Base-by-base conservation (phyloP, 108 stramenopile genomes). In the Pseudonitzschia delicatissima region DNA sequence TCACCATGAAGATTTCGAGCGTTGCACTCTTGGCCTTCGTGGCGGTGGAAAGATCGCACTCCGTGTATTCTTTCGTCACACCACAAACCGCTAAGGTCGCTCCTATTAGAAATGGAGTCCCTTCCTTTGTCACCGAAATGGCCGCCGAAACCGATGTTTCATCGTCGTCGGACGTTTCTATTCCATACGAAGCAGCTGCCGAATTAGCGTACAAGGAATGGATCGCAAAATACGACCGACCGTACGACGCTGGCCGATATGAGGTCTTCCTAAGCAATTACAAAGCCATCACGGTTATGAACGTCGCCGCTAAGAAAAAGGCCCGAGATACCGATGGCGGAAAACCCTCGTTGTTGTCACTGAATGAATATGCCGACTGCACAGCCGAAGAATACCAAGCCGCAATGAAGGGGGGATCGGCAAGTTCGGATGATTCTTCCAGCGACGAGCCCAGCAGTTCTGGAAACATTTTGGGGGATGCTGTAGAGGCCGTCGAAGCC, bases 171-270 rank as follows among this genome's bases (percentile, higher is more conserved):
- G 91, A 92, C 69, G 72, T 92, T 27, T 77, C 77, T 21, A 66
- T 94, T 36, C 76, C 71, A 15, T 94, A 90, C 76, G 92, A 94
- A 68, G 80, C 89, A 17, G 86, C 92, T 18, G 89, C 92, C 45
- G 84, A 82, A 44, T 79, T 91, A 27, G 92, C 92, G 20, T 94
- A 91, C 76, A 72, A 78, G 8, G 81, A 78, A 51, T 94, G 93
- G 93, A 72, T 82, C 57, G 44, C 59, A 34, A 72, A 81, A 45
- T 90, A 69, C 62, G 63, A 62, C 8, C 87, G 90, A 70, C 74
- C 64, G 3, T 72, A 74, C 28, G 82, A 76, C 45, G 82, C 77
- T 9, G 68, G 33, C 0, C 67, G 79, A 21, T 94, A 78, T 51
- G 66, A 70, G 49, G 62, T 66, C 12, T 94, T 94, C 77, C 80